Evolutionary conservation across 1,284 basidiomycete species (phyloP), one percentile per base, ranked within the genome.

Genomic region (Chondrostereum purpureum): DNA sequence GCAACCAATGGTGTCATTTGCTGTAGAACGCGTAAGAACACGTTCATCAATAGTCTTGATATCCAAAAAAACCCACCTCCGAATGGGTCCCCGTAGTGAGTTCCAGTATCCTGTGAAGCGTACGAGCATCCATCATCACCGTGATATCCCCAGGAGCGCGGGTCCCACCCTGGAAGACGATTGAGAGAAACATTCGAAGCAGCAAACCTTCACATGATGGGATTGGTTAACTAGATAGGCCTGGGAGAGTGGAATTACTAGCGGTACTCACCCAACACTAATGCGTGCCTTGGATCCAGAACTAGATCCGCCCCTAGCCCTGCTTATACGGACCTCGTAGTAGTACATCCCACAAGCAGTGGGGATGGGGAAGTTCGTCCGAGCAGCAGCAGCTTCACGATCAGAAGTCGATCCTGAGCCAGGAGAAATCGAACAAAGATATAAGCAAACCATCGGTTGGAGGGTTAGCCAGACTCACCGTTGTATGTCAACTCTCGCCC

Each of bases 81-180:
- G 57, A 83, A 92, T 0, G 75, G 76, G 23, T 84, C 81, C 5
- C 86, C 86, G 61, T 85, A 94, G n/a, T 74, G 64, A 44, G 73
- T 73, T 5, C 88, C 89, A 27, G 71, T 75, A 53, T 80, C 87
- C 50, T 86, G 81, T 3, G 80, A 78, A 17, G 83, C 78, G 64
- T 89, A 92, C 2, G 80, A 73, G 52, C 74, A 77, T 4, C 93
- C 93, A 58, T 92, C 92, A 59, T 95, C 92, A n/a, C 87, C 90
- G 59, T 94, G 89, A 64, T 92, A 97, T 33, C 91, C 92, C 84
- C 88, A 95, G n/a, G 88, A 92, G 45, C 82, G 77, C 50, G 72
- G 69, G 60, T 94, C 92, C 89, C 90, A 94, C 3, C 92, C 92
- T 12, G 92, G 91, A 24, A 94, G 73, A 43, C 91, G 80, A 19